Evolutionary conservation across 352 stramenopile species (phyloP).

Genomic region (Phytophthora tentaculata): DNA sequence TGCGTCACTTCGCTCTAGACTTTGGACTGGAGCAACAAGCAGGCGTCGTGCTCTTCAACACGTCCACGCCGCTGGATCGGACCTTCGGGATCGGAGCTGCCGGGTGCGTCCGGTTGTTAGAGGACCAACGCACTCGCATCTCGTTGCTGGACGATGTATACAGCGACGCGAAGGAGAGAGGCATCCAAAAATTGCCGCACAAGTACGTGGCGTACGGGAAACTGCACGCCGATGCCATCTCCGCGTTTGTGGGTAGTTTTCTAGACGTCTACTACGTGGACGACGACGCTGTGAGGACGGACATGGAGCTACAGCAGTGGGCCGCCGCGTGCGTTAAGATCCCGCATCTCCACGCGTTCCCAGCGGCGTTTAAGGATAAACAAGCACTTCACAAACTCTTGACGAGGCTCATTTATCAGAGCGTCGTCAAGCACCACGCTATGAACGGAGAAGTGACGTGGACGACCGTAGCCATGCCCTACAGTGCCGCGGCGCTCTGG

Average conservation of each 20-base stretch:
- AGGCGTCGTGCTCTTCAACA: constrained; percentile 48
- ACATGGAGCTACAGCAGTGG: constrained; percentile 53
- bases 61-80: constrained; percentile 43
- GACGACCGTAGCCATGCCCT: constrained; percentile 49
- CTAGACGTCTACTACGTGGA: constrained; percentile 41
- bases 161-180: constrained; percentile 29
- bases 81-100: constrained; percentile 53
- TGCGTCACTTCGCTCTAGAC: constrained; percentile 44
- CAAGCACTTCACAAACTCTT: constrained; percentile 29
- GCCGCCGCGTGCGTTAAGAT: constrained; percentile 27
- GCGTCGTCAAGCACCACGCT: constrained; percentile 54
- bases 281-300: constrained; percentile 32
- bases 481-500: constrained; percentile 51
- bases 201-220: constrained; percentile 46
- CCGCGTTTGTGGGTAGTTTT: constrained; percentile 28
- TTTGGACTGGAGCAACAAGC: constrained; percentile 49
- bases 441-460: constrained; percentile 60
- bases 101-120: constrained; percentile 38
- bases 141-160: constrained; percentile 36
- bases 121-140: constrained; percentile 27
- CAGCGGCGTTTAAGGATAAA: constrained; percentile 10
- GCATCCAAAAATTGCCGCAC: constrained; percentile 40
- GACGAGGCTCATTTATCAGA: constrained; percentile 47
- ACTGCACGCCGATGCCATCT: constrained; percentile 38
- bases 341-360: constrained; percentile 45